phyloP scores from a whole-genome alignment of 1,284 basidiomycete genomes.

The Meripilus lineatus region DNA sequence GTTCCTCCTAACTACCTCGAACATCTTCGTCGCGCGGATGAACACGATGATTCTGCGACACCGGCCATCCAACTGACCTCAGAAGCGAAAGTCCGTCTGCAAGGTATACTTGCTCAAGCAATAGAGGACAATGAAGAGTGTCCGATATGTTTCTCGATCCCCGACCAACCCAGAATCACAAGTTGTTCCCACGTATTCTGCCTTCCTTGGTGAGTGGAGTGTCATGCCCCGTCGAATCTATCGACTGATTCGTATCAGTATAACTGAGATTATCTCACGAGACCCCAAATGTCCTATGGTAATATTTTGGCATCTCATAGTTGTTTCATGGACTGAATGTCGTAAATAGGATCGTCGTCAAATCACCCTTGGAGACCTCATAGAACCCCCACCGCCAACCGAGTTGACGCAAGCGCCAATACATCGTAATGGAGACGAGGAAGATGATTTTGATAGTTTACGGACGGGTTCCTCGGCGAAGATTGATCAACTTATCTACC shows the following conservation, averaged over 20 bases:
- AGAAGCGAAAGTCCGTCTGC: slow-evolving; percentile 52
- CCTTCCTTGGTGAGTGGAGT: slow-evolving; percentile 50
- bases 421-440: slow-evolving; percentile 34
- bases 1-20: slow-evolving; percentile 75
- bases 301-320: slow-evolving; percentile 8
- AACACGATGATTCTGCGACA: slow-evolving; percentile 24
- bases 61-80: slow-evolving; percentile 37
- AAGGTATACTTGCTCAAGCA: slow-evolving; percentile 56
- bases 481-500: slow-evolving; percentile 72
- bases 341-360: slow-evolving; percentile 63
- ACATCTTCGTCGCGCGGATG: slow-evolving; percentile 44
- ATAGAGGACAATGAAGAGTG: slow-evolving; percentile 86
- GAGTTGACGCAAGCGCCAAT: slow-evolving; percentile 58
- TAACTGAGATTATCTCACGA: slow-evolving; percentile 60
- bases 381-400: slow-evolving; percentile 62
- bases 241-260: slow-evolving; percentile 38
- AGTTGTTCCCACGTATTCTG: slow-evolving; percentile 78
- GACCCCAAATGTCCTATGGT: slow-evolving; percentile 81
- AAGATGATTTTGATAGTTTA: slow-evolving; percentile 36
- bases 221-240: background rate
- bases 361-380: slow-evolving; percentile 54
- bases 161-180: slow-evolving; percentile 74
- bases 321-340: background rate
- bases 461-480: slow-evolving; percentile 70
- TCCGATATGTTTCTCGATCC: slow-evolving; percentile 66